Base-by-base conservation (phyloP, 768 basidiomycete species). In the Tylopilus felleus region DNA sequence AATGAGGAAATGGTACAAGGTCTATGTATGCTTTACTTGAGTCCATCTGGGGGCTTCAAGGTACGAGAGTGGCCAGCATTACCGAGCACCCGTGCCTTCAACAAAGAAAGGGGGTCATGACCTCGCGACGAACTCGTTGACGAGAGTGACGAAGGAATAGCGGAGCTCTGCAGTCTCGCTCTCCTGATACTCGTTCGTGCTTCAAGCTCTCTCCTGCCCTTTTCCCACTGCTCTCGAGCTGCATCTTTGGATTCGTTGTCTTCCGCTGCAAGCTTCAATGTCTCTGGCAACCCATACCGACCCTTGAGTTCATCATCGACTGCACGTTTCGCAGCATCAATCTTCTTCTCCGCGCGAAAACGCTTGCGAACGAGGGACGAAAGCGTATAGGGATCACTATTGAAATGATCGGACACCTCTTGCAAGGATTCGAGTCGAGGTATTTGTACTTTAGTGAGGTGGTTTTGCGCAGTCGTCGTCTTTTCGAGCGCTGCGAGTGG, bases 401-500 rank as follows among this genome's bases (percentile, higher is more conserved):
- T 90, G 62, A 84, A 85, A 36, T 83, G 84, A 57, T 91, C 85
- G 22, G 93, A 92, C 4, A 85, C 76, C 25, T 78, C 73, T 61
- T 92, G 85, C 28, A 99, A 75, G 1, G 86, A 82, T 61, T 92
- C 88, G 22, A 99, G 74, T 4, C 94, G 86, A 5, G 92, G 88
- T 40, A 83, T 80, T 58, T 86, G 86, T 4, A 91, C 84, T 55
- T 86, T 83, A 28, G 83, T 86, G 57, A 85, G 75, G 56, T 81
- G 76, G 42, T 84, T 82, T 64, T 93, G 85, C 0, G 88, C 85
- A 16, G 81, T 85, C 2, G 89, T 85, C 3, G 88, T 87, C 73
- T 98, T 97, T 67, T 98, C 97, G 6, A 98, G 77, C 4, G 87
- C 85, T 2, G 83, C 88, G 31, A 98, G 83, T 0, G 97, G 90